A percentile compares a stretch with the other conserved stretches of the same genome.
Evolutionary conservation across 345 rosid genomes (phyloP).

Genomic region (Sisymbrium irio): DNA sequence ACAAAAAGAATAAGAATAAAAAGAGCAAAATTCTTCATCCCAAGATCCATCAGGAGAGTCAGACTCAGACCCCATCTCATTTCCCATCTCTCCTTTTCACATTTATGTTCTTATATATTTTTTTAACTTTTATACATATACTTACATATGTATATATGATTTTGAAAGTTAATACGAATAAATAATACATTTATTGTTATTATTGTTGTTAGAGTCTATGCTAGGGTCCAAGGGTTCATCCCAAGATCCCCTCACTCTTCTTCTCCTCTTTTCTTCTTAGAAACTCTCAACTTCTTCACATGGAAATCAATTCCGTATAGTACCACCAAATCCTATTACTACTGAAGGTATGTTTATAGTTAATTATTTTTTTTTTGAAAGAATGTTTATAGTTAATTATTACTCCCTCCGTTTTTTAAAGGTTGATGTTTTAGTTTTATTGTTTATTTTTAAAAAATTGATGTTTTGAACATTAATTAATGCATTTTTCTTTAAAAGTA

Average conservation of each 20-base stretch:
- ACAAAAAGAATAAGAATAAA: constrained; percentile 58
- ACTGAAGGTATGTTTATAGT: constrained; percentile 17
- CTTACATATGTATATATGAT: background rate
- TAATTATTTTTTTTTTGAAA: too few species aligned
- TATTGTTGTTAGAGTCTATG: constrained; percentile 18
- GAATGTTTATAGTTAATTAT: too few species aligned
- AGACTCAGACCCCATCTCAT: constrained; percentile 45
- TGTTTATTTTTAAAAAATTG: too few species aligned
- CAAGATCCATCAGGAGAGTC: constrained; percentile 51
- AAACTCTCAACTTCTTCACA: constrained; percentile 37
- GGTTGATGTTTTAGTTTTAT: too few species aligned
- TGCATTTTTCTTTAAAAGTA: too few species aligned
- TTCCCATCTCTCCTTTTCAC: constrained; percentile 37
- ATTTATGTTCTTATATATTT: constrained; percentile 20
- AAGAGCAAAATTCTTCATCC: constrained; percentile 49
- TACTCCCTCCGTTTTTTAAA: too few species aligned
- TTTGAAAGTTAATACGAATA: constrained; percentile 23
- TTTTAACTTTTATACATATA: background rate
- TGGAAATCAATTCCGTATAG: constrained; percentile 24
- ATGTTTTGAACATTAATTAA: too few species aligned
- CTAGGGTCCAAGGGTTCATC: constrained; percentile 46
- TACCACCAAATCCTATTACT: constrained; percentile 7
- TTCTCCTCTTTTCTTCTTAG: constrained; percentile 2
- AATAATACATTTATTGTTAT: constrained; percentile 1
- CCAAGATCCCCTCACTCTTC: constrained; percentile 32